These are phyloP conservation scores for Pythium rishiriense DNA, from an alignment of 352 stramenopile genomes.

Conservation along the genomic window DNA sequence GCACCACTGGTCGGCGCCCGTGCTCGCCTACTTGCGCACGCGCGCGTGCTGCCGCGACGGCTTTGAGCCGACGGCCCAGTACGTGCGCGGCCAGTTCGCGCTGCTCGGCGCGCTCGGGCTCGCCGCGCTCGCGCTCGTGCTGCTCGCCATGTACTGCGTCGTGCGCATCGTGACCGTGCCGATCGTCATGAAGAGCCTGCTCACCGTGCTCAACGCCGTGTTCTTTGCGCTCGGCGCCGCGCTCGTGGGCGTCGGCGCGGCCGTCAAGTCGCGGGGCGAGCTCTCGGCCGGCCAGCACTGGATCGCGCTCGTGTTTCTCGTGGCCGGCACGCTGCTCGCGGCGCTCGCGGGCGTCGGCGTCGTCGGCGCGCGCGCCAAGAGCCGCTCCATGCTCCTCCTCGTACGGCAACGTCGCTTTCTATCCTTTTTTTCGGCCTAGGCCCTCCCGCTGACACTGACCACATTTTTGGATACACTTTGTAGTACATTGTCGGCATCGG, in stretches of 20 bases:
- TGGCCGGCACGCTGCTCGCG: conserved; percentile 65
- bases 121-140: conserved; percentile 44
- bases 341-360: conserved; percentile 66
- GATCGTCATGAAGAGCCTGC: conserved; percentile 85
- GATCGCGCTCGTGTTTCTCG: conserved; percentile 78
- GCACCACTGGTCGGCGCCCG: conserved; percentile 57
- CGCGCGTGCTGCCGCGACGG: conserved; percentile 49
- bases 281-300: conserved; percentile 71
- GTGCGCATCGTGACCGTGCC: conserved; percentile 84
- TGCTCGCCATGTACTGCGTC: conserved; percentile 75
- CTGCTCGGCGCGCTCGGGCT: conserved; percentile 51
- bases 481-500: conserved; percentile 79
- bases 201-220: conserved; percentile 72
- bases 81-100: conserved; percentile 50
- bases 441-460: too few relatives aligned
- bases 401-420: conserved; percentile 38
- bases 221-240: conserved; percentile 62
- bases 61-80: conserved; percentile 51
- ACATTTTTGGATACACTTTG: too few relatives aligned
- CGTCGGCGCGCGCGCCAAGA: conserved; percentile 72
- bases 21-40: conserved; percentile 46
- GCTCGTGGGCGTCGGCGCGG: conserved; percentile 57
- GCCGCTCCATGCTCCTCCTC: conserved; percentile 69
- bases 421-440: conserved; percentile 13
- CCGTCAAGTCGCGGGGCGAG: conserved; percentile 59